Evolutionary conservation across 75 land plant species (phyloP).

Genomic region (Cunninghamia lanceolata): DNA sequence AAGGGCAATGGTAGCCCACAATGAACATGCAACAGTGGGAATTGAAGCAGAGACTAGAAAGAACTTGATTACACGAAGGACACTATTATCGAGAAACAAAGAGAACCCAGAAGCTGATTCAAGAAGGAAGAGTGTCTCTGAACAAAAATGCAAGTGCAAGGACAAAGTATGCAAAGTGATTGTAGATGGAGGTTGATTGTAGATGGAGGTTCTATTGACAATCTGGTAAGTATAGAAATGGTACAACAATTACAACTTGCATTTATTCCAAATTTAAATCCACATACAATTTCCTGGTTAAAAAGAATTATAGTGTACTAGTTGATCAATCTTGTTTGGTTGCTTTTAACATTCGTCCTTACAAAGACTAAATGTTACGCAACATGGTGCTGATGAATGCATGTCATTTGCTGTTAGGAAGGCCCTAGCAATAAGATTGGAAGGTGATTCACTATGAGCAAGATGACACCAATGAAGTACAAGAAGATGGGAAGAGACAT

Average conservation of each 20-base stretch:
- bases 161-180: too few relatives aligned
- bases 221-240: neutral
- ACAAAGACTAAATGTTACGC: neutral
- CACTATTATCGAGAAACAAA: neutral
- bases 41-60: too few relatives aligned
- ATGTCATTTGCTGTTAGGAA: neutral
- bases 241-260: neutral
- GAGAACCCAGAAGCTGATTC: neutral
- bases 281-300: neutral
- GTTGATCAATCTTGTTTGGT: neutral
- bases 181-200: too few relatives aligned
- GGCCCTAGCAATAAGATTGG: too few relatives aligned
- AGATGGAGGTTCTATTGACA: neutral
- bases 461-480: neutral
- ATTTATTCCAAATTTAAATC: neutral
- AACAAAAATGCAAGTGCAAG: neutral
- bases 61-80: too few relatives aligned
- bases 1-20: neutral
- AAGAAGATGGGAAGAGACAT: neutral
- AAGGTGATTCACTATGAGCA: too few relatives aligned
- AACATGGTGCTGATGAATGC: neutral
- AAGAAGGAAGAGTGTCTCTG: neutral
- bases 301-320: neutral
- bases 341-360: neutral
- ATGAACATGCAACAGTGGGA: neutral